Evolutionary conservation across 2,329 filamentous ascomycete species (phyloP), one percentile per base, ranked within the genome.

Genomic region (Chrysosporium keratinophilum): DNA sequence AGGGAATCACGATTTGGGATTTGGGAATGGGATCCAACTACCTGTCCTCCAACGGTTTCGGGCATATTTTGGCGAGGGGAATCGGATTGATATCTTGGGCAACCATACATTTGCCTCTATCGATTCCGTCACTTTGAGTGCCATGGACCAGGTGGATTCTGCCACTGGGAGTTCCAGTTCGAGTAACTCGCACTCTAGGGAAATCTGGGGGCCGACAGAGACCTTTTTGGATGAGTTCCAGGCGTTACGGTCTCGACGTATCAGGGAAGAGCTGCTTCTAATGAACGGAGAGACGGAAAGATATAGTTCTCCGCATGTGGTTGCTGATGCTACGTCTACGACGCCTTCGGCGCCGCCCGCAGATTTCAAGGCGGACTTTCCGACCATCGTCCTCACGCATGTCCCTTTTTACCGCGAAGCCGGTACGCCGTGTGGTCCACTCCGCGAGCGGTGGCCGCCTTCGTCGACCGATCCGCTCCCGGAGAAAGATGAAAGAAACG

Each of bases 91-190:
- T 67, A 78, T 97, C 4, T 78, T 97, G 51, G 93, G 88, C 11
- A 98, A 98, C 65, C 93, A 98, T 67, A 94, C 88, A 0, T 89
- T 98, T 65, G 87, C 98, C 17, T 94, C 88, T 0, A 78, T 98
- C 6, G 93, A 98, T 66, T 81, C 85, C 0, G 84, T 95, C 3
- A 96, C 90, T 0, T 70, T 97, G 62, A 95, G 88, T 64, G 91
- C 93, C 2, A 74, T 78, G 65, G 78, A 79, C 50, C 77, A 81
- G 58, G 74, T 75, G 4, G 71, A 79, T 51, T 68, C 71, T 14
- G 56, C 65, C 50, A 74, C 76, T 5, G 75, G 75, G n/a, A 71
- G 69, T 52, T 67, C 69, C 23, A 63, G 63, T 66, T 78, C 65
- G 28, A 67, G 70, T 4, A 70, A 78, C 50, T 78, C 81, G 39